Evolutionary conservation across 148 eudicot genomes (phyloP), one percentile per base, ranked within the genome.

Genomic region (Cornus suecica): DNA sequence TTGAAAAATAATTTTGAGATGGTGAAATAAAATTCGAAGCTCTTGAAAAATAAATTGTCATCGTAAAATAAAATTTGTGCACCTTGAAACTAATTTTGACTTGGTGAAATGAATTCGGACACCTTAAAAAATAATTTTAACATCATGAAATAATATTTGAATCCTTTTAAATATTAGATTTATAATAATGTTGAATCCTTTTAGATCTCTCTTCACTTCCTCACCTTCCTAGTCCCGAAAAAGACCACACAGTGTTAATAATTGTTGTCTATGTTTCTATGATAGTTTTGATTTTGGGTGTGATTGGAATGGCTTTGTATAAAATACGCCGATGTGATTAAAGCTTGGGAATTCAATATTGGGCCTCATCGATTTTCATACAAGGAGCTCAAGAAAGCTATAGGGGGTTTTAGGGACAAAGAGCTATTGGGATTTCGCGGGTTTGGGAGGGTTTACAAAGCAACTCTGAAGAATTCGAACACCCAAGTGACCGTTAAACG

Each of bases 381-480:
- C 76, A 63, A 84, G 31, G 97, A 88, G 82, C 89, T 92, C 22
- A 88, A 76, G 80, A 73, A 84, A 73, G 97, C 97, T 51, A 92
- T 94, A 34, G 88, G 60, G 77, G 88, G 91, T n/a, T 92, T 92
- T 67, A 80, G 77, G 65, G 91, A 90, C 26, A 84, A 86, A 48
- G 86, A 86, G 42, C 79, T 90, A 28, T 78, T 92, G 26, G 97
- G 97, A 20, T 88, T 87, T 80, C 94, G 97, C 73, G 97, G 97
- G 63, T 92, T 88, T 80, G 97, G 97, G 5, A 82, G 82, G 77
- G 97, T 92, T 63, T 92, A 92, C n/a, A n/a, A n/a, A n/a, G n/a
- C n/a, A n/a, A n/a, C n/a, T n/a, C n/a, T n/a, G n/a, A n/a, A n/a
- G n/a, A 81, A 76, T 69, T 76, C 87, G 0, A 73, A 83, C 31